Evolutionary conservation across 2,329 filamentous ascomycete species (phyloP).

Genomic region (Fusarium udum): DNA sequence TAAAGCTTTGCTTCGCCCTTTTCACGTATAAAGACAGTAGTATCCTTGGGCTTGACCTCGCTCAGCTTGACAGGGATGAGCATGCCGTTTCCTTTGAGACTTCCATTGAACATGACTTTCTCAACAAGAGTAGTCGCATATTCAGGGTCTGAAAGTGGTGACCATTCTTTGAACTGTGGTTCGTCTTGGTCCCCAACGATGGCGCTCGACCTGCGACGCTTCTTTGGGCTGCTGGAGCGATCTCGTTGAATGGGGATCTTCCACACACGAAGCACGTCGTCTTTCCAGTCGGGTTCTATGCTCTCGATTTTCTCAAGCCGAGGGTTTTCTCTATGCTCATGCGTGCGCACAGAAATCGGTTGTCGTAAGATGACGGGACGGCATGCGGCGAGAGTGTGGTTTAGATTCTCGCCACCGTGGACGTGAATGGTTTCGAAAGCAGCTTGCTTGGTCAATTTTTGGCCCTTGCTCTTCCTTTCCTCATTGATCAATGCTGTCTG

Average conservation of each 20-base stretch:
- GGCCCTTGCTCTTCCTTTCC: conserved; percentile 52
- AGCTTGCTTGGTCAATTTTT: conserved; percentile 39
- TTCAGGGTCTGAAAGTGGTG: conserved; percentile 43
- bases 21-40: conserved; percentile 65
- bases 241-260: conserved; percentile 66
- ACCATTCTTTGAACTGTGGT: conserved; percentile 26
- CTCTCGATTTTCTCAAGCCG: conserved; percentile 42
- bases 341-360: conserved; percentile 75
- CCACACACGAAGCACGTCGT: conserved; percentile 85
- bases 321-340: conserved; percentile 69
- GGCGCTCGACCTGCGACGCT: conserved; percentile 45
- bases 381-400: conserved; percentile 82
- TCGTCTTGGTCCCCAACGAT: conserved; percentile 12
- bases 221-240: conserved; percentile 49
- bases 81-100: conserved; percentile 35
- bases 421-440: conserved; percentile 63
- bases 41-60: conserved; percentile 44
- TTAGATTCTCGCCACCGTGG: conserved; percentile 82
- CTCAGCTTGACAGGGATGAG: conserved; percentile 42
- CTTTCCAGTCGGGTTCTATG: conserved; percentile 73
- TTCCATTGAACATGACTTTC: conserved; percentile 50
- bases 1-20: conserved; percentile 76
- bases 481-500: conserved; percentile 52
- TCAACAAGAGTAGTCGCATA: conserved; percentile 48
- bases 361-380: conserved; percentile 88